Evolutionary conservation across 1,139 yeast species (phyloP), one percentile per base, ranked within the genome.

Genomic region (Magnusiomyces tetraspermus): DNA sequence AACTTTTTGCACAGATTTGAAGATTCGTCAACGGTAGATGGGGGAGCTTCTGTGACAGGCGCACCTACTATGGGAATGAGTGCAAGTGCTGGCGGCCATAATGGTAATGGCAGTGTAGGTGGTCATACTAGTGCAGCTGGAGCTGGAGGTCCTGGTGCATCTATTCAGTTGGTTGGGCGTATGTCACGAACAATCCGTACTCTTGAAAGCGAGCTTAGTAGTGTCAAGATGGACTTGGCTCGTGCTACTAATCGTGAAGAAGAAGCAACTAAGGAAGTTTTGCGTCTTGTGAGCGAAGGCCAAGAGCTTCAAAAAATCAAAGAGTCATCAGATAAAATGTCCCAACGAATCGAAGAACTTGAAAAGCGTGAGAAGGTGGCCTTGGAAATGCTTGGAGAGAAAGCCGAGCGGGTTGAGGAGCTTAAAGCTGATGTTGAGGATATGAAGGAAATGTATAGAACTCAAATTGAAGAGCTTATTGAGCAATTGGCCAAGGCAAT

Each of bases 341-440:
- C 71, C n/a, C 61, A 61, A 2, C 73, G 74, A 46, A 76, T 81
- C 52, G 57, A 54, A 8, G 57, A 55, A n/a, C 56, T 66, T 53
- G 62, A 62, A 42, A 54, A 59, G 40, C 62, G 76, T 26, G 72
- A 77, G 55, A 82, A 80, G 53, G 76, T 83, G 2, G 79, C 92
- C 56, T 70, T 90, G 56, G 87, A 84, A 61, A 68, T 88, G 58
- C 75, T 90, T 21, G 97, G 97, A 3, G 97, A 90, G 62, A 89
- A 90, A 65, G 78, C 89, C 15, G 98, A 94, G 66, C 77, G 76
- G 58, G 92, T 87, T 5, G 86, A 83, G 53, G 98, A 92, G 67
- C 73, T 94, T 51, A 76, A 76, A 59, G 96, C 95, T 3, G 99
- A 92, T 64, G 92, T 94, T 17, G 76, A 75, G 5, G 99, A 92